Base-by-base conservation (phyloP, 2,329 filamentous ascomycete genomes). In the Fonsecaea monophora region DNA sequence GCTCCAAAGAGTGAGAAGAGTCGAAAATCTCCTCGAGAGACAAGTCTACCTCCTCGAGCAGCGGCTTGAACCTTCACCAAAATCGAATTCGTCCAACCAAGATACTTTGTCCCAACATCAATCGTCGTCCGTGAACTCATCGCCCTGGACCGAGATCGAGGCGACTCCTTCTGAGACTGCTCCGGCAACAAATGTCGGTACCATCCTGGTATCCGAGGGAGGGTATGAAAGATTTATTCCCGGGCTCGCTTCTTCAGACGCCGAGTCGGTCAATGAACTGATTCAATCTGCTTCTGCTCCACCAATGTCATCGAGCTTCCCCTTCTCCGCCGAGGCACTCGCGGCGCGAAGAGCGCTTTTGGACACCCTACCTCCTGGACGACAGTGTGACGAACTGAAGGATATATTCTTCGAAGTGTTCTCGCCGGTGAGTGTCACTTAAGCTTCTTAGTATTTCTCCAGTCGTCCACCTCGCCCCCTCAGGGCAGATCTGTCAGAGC, bases 371-470 rank as follows among this genome's bases (percentile, higher is more conserved):
- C 78, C 78, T 5, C 78, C 78, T 2, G 71, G 72, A 12, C 71
- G 73, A 53, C 77, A 79, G 59, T 79, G 78, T 66, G 76, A 79
- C 70, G 71, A 68, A 18, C 60, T 80, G 25, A 79, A 78, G 63
- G 72, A 76, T 45, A 71, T 76, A 2, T 80, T 78, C 66, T 77
- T 79, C 48, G 72, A 73, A 25, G 77, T 79, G 30, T 79, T 79
- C 62, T 79, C 78, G 18, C 76, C 78, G 18, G 78, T 79, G 74
- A 32, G 77, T 68, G 18, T 42, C 13, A 5, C 30, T 34, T 34
- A 35, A 21, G 18, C 34, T n/a, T 61, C 18, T 53, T 21, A 40
- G 12, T 32, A 6, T 55, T 30, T 42, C 1, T 25, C 37, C 35
- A 34, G 30, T n/a, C 32, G 65, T 55, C 42, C 21, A 21, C 10